Base-by-base conservation (phyloP, 2,329 filamentous ascomycete species). In the Coleophoma crateriformis region DNA sequence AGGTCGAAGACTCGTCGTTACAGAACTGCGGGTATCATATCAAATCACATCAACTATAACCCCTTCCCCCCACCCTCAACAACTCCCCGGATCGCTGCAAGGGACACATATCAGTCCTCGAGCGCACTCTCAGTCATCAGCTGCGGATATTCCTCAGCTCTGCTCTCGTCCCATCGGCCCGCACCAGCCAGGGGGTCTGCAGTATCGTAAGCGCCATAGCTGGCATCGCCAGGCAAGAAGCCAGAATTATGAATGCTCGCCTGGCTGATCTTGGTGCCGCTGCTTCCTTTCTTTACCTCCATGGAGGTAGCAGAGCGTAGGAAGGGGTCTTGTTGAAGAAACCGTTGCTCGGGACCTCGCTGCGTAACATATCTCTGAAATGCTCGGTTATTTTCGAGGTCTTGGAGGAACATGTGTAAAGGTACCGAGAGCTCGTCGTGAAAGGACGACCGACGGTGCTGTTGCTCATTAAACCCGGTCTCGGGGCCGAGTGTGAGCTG, bases 101-200 rank as follows among this genome's bases (percentile, higher is more conserved):
- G 15, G 12, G 6, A 19, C 42, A 34, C 10, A 11, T n/a, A 22
- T 39, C 14, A 48, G 1, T 49, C 46, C 35, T 50, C 43, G 42
- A 53, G 17, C 13, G 14, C n/a, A 38, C 32, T 37, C 33, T 50
- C 52, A 33, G 34, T 50, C 17, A 53, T 33, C 3, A 53, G 53
- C 10, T 32, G 27, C 15, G 20, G 27, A 27, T 6, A 15, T 19
- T 14, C 47, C 53, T 58, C 51, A 60, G 48, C 13, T n/a, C 41
- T 51, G 56, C 46, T 49, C 34, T 42, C 33, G 13, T 22, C 52
- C 60, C 60, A 61, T 5, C 42, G 46, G 10, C 60, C 58, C 7
- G 51, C 20, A 19, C 37, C 50, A 3, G 32, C 46, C 7, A 55
- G 47, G 1, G 41, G 40, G 52, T 58, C 55, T 15, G 38, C 37